Evolutionary conservation across 2,329 filamentous ascomycete genomes (phyloP), one percentile per base, ranked within the genome.

Genomic region (Beauveria rudraprayagi): DNA sequence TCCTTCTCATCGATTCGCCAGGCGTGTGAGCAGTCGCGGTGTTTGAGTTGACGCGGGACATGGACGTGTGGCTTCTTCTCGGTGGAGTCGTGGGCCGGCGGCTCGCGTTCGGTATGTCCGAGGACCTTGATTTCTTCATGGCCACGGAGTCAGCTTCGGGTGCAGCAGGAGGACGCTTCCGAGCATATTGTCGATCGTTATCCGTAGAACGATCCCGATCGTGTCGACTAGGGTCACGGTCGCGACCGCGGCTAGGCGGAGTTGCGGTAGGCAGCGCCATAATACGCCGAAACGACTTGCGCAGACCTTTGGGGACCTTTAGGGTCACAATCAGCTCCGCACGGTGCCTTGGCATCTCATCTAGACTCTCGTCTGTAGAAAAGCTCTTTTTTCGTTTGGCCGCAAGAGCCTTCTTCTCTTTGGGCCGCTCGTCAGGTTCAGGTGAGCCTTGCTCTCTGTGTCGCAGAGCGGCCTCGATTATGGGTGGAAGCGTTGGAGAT

Each of bases 401-500:
- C 46, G 66, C 41, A 10, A 26, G 8, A 9, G 40, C 62, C 19
- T 66, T 63, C 55, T 66, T 63, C n/a, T 65, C 46, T 16, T 30
- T 41, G 24, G 43, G 37, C 40, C 51, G 47, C 44, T 62, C 62
- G 8, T 40, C 50, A 8, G 59, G 56, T 22, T 62, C 59, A 16
- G 50, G 47, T 5, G 61, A 61, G n/a, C 17, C 61, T 37, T 56
- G 52, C 28, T 63, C 61, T 51, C 47, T 60, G 11, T 70, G 73
- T 17, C 71, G 73, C 17, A 81, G 70, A 34, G 78, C 77, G 61
- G 76, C 78, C 63, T 84, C 80, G 0, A 85, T 71, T 19, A 78
- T 68, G 0, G 80, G 73, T 1, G 83, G 83, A 7, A 85, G 69
- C 0, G 82, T 85, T 0, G 83, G 83, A 0, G 83, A 85, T 11